These are phyloP conservation scores for Aurantiochytrium sp. DNA, from an alignment of 108 stramenopile species.

Conservation along the genomic window DNA sequence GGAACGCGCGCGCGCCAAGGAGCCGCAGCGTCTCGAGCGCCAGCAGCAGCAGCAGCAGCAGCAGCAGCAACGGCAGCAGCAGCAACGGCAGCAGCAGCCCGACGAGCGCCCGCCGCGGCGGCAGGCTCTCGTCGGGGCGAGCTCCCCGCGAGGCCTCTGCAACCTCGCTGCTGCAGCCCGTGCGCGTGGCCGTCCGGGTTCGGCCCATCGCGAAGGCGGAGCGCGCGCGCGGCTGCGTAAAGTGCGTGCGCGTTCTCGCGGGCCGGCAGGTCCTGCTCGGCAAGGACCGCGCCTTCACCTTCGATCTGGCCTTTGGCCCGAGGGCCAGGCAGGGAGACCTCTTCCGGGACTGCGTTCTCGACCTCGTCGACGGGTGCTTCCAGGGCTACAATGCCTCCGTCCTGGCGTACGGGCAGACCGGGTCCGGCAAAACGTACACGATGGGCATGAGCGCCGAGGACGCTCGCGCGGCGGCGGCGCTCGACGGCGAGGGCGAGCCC, in stretches of 20 bases:
- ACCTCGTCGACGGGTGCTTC: conserved; percentile 31
- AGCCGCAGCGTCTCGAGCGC: too few relatives aligned
- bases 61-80: too few relatives aligned
- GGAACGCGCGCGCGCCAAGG: too few relatives aligned
- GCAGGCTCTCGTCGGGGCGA: too few relatives aligned
- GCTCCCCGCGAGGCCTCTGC: too few relatives aligned
- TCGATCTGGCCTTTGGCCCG: background rate
- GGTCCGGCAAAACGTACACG: conserved; percentile 46
- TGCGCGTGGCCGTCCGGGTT: background rate
- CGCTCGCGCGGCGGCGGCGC: conserved; percentile 4
- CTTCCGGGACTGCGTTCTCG: background rate
- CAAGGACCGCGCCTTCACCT: conserved; percentile 25
- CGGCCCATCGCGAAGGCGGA: background rate
- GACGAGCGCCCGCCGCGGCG: too few relatives aligned
- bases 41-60: too few relatives aligned
- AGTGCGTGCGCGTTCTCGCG: background rate
- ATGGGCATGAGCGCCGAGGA: conserved; percentile 35
- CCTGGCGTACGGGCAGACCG: conserved; percentile 52
- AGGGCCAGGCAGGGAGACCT: background rate
- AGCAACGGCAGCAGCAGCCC: too few relatives aligned
- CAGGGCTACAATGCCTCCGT: conserved; percentile 46
- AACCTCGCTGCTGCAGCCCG: background rate
- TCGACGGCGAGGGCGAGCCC: background rate
- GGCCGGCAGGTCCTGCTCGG: background rate
- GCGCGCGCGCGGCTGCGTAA: background rate